These are phyloP conservation scores for Wickerhamiella sorbophila DNA, from an alignment of 805 yeast genomes.

Conservation along the genomic window DNA sequence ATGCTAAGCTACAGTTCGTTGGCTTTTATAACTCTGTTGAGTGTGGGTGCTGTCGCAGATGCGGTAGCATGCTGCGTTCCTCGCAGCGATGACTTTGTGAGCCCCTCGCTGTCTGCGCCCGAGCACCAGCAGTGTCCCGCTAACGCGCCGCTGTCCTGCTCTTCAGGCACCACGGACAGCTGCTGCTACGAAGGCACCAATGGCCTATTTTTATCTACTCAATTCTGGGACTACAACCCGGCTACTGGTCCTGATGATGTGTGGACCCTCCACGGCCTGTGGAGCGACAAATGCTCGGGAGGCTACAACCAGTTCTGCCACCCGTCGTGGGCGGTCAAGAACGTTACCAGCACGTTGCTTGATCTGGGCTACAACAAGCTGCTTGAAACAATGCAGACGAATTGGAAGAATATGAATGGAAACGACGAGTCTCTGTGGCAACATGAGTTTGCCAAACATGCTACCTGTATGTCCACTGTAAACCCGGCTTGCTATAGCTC, in stretches of 20 bases:
- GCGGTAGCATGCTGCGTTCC: background rate
- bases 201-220: slow-evolving; percentile 71
- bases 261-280: slow-evolving; percentile 73
- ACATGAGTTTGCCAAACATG: slow-evolving; percentile 91
- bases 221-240: slow-evolving; percentile 83
- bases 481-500: slow-evolving; percentile 50
- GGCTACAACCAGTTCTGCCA: slow-evolving; percentile 70
- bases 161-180: slow-evolving; percentile 27
- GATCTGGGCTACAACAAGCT: slow-evolving; percentile 33
- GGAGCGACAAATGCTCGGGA: slow-evolving; percentile 86
- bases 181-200: slow-evolving; percentile 86
- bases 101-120: background rate
- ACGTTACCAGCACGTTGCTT: slow-evolving; percentile 34
- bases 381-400: slow-evolving; percentile 38
- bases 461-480: slow-evolving; percentile 76
- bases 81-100: background rate
- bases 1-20: background rate
- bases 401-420: slow-evolving; percentile 67
- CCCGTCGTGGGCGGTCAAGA: slow-evolving; percentile 37
- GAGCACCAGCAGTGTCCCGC: slow-evolving; percentile 23
- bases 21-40: background rate
- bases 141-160: slow-evolving; percentile 25
- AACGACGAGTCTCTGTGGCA: slow-evolving; percentile 63
- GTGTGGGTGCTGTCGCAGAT: background rate
- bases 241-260: slow-evolving; percentile 54